These are phyloP conservation scores for Filobasidium wieringae DNA, from an alignment of 768 basidiomycete species.

Conservation along the genomic window DNA sequence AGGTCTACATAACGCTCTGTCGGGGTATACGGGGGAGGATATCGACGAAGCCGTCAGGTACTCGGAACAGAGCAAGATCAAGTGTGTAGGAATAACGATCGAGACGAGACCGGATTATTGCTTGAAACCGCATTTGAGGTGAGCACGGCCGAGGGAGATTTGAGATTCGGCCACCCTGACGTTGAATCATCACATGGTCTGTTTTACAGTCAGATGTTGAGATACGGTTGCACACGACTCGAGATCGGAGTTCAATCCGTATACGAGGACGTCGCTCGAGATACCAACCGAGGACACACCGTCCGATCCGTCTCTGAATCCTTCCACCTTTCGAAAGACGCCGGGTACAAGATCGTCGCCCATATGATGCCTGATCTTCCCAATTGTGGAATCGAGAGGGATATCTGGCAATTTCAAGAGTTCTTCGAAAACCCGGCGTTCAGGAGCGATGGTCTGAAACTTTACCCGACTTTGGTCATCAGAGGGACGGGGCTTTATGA, in stretches of 20 bases:
- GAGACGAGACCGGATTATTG: slow-evolving; percentile 98
- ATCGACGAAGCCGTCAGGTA: slow-evolving; percentile 96
- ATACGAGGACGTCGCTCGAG: slow-evolving; percentile 96
- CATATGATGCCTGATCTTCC: slow-evolving; percentile 99
- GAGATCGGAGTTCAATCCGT: slow-evolving; percentile 99
- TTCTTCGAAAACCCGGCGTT: slow-evolving; percentile 99
- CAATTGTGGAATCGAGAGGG: slow-evolving; percentile 92
- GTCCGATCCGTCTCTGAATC: slow-evolving; percentile 93
- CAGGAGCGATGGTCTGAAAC: slow-evolving; percentile 91
- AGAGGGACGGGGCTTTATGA: slow-evolving; percentile 78
- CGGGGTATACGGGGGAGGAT: slow-evolving; percentile 82
- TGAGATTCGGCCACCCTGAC: not conserved
- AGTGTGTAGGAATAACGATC: slow-evolving; percentile 97
- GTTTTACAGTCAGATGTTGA: slow-evolving; percentile 75
- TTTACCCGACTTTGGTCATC: slow-evolving; percentile 96
- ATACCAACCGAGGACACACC: slow-evolving; percentile 97
- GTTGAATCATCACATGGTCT: not conserved
- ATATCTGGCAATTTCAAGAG: slow-evolving; percentile 90
- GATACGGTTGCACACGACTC: slow-evolving; percentile 94
- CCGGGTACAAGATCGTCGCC: slow-evolving; percentile 98
- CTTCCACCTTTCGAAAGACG: slow-evolving; percentile 96
- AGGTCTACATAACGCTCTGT: slow-evolving; percentile 90
- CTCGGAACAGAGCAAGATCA: slow-evolving; percentile 93
- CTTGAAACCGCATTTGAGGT: slow-evolving; percentile 88
- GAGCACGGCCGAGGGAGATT: slow-evolving; percentile 6